Evolutionary conservation across 2,329 filamentous ascomycete species (phyloP), one percentile per base, ranked within the genome.

Genomic region (Fusarium sp.): DNA sequence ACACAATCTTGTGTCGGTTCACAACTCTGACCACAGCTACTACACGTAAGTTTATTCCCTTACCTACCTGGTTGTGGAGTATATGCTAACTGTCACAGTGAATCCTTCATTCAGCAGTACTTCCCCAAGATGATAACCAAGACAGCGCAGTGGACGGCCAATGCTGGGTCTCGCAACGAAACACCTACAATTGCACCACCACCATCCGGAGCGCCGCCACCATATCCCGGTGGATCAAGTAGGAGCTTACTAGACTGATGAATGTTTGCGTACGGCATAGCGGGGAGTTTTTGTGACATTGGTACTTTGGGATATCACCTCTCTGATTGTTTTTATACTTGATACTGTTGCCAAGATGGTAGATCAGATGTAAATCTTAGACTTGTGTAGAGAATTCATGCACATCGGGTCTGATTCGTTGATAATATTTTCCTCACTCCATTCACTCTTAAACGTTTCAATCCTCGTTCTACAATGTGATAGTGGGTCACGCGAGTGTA

Each of bases 1-100:
- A 60, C 96, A 99, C 81, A 99, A 99, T 77, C 82, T 99, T 56
- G 93, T 97, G 10, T 81, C 82, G 38, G 86, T 89, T 67, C 95
- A 98, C 79, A 91, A 91, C 75, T 84, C 92, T 17, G 87, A 92
- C 55, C 94, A 97, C 79, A 92, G 90, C 74, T 97, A 91, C 76
- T 97, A 96, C 76, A 95, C 91, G 82, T 90, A 80, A 79, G 86
- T 82, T 47, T 19, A 9, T 36, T 42, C 7, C 2, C 5, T 22
- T 26, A 10, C 14, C 19, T 10, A 2, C 5, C 19, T 19, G 19
- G 19, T 19, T 40, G 34, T 8, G 7, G 6, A 5, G 2, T 10
- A 17, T 7, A 19, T 50, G 24, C 59, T 71, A 60, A 75, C 76
- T 73, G 75, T 55, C 17, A 3, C 54, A 91, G 89, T 26, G 92